Evolutionary conservation across 2,329 filamentous ascomycete genomes (phyloP), one percentile per base, ranked within the genome.

Genomic region (Leptographium flavum): DNA sequence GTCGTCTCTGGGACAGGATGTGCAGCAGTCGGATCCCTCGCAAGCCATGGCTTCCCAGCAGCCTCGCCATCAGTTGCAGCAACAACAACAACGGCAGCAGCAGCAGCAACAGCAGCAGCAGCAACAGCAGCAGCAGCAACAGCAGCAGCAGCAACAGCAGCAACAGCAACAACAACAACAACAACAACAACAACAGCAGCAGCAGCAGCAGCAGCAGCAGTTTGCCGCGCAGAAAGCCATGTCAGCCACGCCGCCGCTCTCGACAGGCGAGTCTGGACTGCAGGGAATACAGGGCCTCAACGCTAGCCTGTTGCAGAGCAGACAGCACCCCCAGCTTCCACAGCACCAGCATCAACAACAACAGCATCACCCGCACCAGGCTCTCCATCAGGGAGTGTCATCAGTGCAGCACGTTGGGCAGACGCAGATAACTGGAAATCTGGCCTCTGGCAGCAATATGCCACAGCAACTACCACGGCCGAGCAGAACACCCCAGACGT

Each of bases 391-490:
- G 9, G 42, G 36, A 25, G 47, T 51, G 17, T 50, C 54, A 8
- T 50, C 52, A 13, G 53, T 51, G 9, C 57, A 54, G 40, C 27
- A 47, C 5, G 40, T 31, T 10, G 44, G 43, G 3, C 48, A 54
- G 37, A 39, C 53, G 8, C 55, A 58, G 37, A 43, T 51, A 19
- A 28, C 40, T 19, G 53, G 43, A 4, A 39, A 45, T 3, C 10
- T 52, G 21, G 28, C 32, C 1, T 36, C 51, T 25, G 21, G 35
- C 11, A 40, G 43, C 21, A 47, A 53, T 22, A 39, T 49, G 5
- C 17, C 50, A n/a, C 56, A 57, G 27, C 52, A 56, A 31, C 48
- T 55, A 4, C 49, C 49, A 1, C 50, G 45, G 4, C 47, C 49
- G 2, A 49, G 21, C 30, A 47, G 45, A 25, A 32, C 44, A 19